Evolutionary conservation across 140 eudicot species (phyloP).

Genomic region (Flaveria floridana): DNA sequence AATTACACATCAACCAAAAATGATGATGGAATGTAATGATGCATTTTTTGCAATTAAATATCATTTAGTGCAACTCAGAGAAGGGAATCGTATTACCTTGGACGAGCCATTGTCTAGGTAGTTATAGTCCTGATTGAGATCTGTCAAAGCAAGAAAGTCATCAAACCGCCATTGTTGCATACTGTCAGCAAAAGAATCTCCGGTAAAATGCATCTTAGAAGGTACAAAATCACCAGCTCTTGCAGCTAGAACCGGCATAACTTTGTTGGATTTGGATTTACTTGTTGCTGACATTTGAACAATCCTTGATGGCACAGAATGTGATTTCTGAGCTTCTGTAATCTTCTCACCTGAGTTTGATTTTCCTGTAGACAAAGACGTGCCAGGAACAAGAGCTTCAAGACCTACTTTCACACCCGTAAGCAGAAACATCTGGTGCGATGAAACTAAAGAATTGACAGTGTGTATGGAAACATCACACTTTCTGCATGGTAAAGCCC

Average conservation of each 20-base stretch:
- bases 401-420: slow-evolving; percentile 82
- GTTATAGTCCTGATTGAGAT: slow-evolving; percentile 49
- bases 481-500: slow-evolving; percentile 83
- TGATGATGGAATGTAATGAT: neutral
- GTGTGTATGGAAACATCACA: slow-evolving; percentile 83
- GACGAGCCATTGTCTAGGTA: slow-evolving; percentile 59
- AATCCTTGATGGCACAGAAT: slow-evolving; percentile 29
- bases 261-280: slow-evolving; percentile 35
- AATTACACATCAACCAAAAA: neutral
- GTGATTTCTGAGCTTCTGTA: slow-evolving; percentile 38
- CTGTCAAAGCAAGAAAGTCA: slow-evolving; percentile 60
- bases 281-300: slow-evolving; percentile 32
- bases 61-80: neutral
- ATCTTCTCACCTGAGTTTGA: slow-evolving; percentile 47
- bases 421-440: slow-evolving; percentile 75
- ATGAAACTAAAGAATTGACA: slow-evolving; percentile 50
- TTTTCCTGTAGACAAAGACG: slow-evolving; percentile 39
- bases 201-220: slow-evolving; percentile 44
- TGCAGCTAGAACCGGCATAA: slow-evolving; percentile 38
- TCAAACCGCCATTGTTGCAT: slow-evolving; percentile 76
- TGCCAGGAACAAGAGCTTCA: slow-evolving; percentile 47
- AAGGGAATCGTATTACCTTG: slow-evolving; percentile 46
- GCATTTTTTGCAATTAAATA: neutral
- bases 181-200: slow-evolving; percentile 55
- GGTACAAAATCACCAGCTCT: slow-evolving; percentile 40